Conservation (phyloP, 2,329 filamentous ascomycete species). For the Penicillium sp. region DNA sequence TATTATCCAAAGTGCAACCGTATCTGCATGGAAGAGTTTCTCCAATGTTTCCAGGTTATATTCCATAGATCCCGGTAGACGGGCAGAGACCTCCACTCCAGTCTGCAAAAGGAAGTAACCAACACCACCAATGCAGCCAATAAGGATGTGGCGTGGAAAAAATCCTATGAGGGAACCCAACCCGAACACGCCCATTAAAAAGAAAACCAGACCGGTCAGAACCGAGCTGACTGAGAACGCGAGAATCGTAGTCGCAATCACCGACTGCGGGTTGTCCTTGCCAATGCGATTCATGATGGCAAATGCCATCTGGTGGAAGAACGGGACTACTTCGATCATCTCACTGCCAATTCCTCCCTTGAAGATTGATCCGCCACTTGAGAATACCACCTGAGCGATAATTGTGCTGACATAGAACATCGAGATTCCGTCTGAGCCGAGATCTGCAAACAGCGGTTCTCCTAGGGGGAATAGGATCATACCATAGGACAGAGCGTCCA, state of each 20-base stretch:
- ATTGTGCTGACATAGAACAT: conserved; percentile 99
- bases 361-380: conserved; percentile 80
- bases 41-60: conserved; percentile 76
- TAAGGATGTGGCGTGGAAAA: conserved; percentile 92
- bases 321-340: conserved; percentile 97
- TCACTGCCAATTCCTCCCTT: conserved; percentile 90
- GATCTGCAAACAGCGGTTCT: conserved; percentile 76
- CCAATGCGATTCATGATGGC: conserved; percentile 80
- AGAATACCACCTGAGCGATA: conserved; percentile 87
- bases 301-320: conserved; percentile 97
- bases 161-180: conserved; percentile 94
- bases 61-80: conserved; percentile 79
- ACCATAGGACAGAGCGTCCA: conserved; percentile 93
- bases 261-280: conserved; percentile 75
- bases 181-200: conserved; percentile 80
- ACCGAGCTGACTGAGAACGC: conserved; percentile 89
- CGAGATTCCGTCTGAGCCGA: conserved; percentile 91
- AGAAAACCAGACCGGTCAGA: conserved; percentile 88
- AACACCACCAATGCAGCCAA: conserved; percentile 95
- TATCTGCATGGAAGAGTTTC: conserved; percentile 71
- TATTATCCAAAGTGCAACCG: conserved; percentile 77
- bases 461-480: conserved; percentile 96
- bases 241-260: conserved; percentile 91
- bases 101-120: conserved; percentile 93
- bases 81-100: conserved; percentile 88